These are phyloP conservation scores for Podospora appendiculata DNA, from an alignment of 495 filamentous ascomycete genomes.

Conservation along the genomic window DNA sequence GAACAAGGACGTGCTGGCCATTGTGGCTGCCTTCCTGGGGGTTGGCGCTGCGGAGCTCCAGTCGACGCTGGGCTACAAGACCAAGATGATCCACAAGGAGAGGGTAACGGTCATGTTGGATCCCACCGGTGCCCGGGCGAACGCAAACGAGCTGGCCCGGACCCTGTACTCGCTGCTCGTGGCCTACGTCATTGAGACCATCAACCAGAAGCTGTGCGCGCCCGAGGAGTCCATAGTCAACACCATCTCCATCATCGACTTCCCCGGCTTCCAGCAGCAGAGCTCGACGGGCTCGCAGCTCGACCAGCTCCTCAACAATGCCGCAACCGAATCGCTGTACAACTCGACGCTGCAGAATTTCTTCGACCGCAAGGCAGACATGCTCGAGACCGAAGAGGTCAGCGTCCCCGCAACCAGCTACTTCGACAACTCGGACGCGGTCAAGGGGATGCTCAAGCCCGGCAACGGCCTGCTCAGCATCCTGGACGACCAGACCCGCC, in stretches of 20 bases:
- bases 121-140: constrained; percentile 77
- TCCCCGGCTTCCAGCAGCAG: constrained; percentile 86
- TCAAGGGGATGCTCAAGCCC: constrained; percentile 80
- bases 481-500: constrained; percentile 86
- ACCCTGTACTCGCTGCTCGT: constrained; percentile 95
- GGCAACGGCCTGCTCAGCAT: constrained; percentile 91
- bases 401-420: constrained; percentile 84
- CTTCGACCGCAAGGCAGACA: constrained; percentile 86
- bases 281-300: constrained; percentile 74
- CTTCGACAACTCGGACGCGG: constrained; percentile 93
- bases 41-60: constrained; percentile 74
- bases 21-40: constrained; percentile 87
- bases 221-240: constrained; percentile 82
- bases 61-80: constrained; percentile 84
- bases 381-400: constrained; percentile 89
- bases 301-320: constrained; percentile 92
- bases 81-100: constrained; percentile 88
- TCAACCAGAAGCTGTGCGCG: constrained; percentile 86
- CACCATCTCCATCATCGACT: constrained; percentile 91
- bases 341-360: constrained; percentile 91
- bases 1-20: constrained; percentile 83
- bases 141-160: constrained; percentile 88
- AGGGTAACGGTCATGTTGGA: constrained; percentile 97
- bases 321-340: constrained; percentile 83
- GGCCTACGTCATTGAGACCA: constrained; percentile 82